Evolutionary conservation across 768 basidiomycete species (phyloP).

Genomic region (Russula sp.): DNA sequence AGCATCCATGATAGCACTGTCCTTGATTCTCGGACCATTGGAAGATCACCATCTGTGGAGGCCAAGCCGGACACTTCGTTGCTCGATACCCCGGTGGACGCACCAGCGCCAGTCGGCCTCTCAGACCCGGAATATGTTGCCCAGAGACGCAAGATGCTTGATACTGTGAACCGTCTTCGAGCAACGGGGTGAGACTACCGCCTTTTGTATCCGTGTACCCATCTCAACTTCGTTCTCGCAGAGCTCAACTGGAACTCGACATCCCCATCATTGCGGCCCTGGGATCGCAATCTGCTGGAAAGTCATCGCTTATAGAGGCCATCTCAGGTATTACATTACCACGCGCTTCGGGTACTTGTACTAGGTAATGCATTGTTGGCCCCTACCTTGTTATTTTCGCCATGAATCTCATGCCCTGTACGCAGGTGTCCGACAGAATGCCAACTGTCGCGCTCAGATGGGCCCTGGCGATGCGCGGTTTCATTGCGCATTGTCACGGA

Average conservation of each 20-base stretch:
- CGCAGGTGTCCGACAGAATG: conserved; percentile 42
- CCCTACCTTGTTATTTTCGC: not conserved
- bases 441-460: conserved; percentile 32
- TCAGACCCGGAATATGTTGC: conserved; percentile 45
- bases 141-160: conserved; percentile 50
- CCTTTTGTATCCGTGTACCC: not conserved
- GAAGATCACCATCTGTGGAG: conserved; percentile 75
- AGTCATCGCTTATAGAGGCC: conserved; percentile 73
- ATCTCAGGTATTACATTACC: conserved; percentile 73
- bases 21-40: conserved; percentile 68
- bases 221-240: conserved; percentile 32
- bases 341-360: conserved; percentile 69
- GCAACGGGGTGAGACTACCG: conserved; percentile 52
- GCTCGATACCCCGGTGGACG: conserved; percentile 31
- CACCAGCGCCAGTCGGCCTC: conserved; percentile 46
- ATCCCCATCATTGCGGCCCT: conserved; percentile 72
- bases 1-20: conserved; percentile 64
- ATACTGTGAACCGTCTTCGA: conserved; percentile 58
- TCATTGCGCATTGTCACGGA: conserved; percentile 37
- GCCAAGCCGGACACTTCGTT: conserved; percentile 69
- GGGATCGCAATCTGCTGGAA: conserved; percentile 73
- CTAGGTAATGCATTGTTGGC: conserved; percentile 46
- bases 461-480: conserved; percentile 39
- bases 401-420: not conserved
- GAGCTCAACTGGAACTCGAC: conserved; percentile 67